Evolutionary conservation across 2,329 filamentous ascomycete genomes (phyloP).

Genomic region (Botrytis deweyae): DNA sequence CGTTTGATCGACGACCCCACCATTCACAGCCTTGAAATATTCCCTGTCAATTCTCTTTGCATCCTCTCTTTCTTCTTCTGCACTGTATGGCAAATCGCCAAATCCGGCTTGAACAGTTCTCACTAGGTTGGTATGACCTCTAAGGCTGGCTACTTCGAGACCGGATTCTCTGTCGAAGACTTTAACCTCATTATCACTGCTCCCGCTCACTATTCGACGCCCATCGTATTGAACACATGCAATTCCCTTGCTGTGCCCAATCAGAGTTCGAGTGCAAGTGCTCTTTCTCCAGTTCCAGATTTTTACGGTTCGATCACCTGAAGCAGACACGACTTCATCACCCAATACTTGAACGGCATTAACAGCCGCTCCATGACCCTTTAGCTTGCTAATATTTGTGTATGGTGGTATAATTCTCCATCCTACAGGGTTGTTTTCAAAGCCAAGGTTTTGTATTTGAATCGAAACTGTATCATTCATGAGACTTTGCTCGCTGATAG

Average conservation of each 20-base stretch:
- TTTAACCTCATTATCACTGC: constrained; percentile 92
- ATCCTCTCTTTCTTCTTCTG: constrained; percentile 69
- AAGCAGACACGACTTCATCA: constrained; percentile 88
- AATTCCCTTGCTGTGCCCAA: constrained; percentile 91
- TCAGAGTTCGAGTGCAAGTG: constrained; percentile 71
- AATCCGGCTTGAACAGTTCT: constrained; percentile 95
- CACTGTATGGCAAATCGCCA: constrained; percentile 79
- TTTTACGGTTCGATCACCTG: constrained; percentile 90
- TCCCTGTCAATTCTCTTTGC: constrained; percentile 71
- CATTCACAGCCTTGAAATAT: constrained; percentile 63
- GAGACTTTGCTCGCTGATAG: constrained; percentile 58
- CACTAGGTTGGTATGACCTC: constrained; percentile 80
- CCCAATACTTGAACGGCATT: constrained; percentile 92
- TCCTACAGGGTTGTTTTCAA: constrained; percentile 46
- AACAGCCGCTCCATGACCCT: constrained; percentile 86
- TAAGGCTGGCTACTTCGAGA: constrained; percentile 84
- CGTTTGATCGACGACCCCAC: constrained; percentile 40
- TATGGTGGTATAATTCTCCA: constrained; percentile 62
- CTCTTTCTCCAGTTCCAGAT: constrained; percentile 89
- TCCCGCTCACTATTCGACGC: constrained; percentile 88
- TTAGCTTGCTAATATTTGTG: constrained; percentile 73
- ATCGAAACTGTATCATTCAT: constrained; percentile 53
- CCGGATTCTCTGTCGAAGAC: constrained; percentile 87
- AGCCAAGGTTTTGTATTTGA: constrained; percentile 55
- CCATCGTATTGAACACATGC: constrained; percentile 97